Conservation (phyloP, 73 alveolate species). For the Blepharisma stoltei region DNA sequence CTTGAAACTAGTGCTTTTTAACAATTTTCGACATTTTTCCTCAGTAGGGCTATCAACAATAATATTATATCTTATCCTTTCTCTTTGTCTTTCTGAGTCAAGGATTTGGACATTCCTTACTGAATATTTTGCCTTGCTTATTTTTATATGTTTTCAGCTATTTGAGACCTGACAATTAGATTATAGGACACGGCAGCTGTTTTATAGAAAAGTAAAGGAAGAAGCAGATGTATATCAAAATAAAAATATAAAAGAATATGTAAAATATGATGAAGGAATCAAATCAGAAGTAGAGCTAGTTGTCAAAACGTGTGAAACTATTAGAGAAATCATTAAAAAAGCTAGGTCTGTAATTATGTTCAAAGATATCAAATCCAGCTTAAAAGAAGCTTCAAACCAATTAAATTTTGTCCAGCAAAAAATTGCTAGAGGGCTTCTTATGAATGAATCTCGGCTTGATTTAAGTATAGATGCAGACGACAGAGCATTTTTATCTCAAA, state of each 20-base stretch:
- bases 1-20: neutral
- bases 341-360: constrained; percentile 22
- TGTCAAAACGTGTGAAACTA: neutral
- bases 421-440: neutral
- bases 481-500: constrained; percentile 12
- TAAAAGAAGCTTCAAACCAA: neutral
- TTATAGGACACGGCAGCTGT: neutral
- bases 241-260: neutral
- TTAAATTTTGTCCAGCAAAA: constrained; percentile 11
- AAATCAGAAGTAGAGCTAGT: constrained; percentile 12
- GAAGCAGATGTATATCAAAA: neutral
- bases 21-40: neutral
- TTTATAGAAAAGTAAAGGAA: neutral
- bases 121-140: neutral
- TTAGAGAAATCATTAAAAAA: neutral
- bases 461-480: neutral
- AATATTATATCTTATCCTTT: neutral
- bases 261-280: neutral
- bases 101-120: neutral
- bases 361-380: constrained; percentile 16
- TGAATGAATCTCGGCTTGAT: constrained; percentile 11
- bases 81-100: neutral
- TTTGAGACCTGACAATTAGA: neutral
- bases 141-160: neutral
- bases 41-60: neutral